Conservation (phyloP, 805 yeast species). For the Yamadazyma tumulicola region DNA sequence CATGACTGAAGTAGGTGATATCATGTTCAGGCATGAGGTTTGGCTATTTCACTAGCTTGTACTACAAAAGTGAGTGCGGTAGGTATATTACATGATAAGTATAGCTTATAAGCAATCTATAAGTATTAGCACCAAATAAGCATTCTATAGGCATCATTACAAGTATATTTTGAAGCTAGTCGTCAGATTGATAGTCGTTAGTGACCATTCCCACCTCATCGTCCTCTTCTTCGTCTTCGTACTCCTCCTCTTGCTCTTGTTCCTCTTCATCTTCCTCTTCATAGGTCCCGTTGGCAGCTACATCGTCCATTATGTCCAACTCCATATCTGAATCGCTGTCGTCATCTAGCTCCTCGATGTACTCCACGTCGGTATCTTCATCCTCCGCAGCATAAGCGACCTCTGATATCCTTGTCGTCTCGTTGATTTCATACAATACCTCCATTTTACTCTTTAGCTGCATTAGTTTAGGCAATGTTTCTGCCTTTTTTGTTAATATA, state of each 20-base stretch:
- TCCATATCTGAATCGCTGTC: slow-evolving; percentile 9
- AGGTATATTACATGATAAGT: too few species aligned
- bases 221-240: slow-evolving; percentile 6
- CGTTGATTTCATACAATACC: slow-evolving; percentile 44
- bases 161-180: too few species aligned
- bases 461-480: slow-evolving; percentile 46
- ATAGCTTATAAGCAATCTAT: too few species aligned
- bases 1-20: too few species aligned
- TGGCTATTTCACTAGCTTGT: too few species aligned
- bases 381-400: slow-evolving; percentile 18
- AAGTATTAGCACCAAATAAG: too few species aligned
- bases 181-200: slow-evolving; percentile 6
- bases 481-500: slow-evolving; percentile 46
- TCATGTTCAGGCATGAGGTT: too few species aligned
- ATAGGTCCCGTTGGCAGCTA: slow-evolving; percentile 6
- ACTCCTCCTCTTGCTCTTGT: slow-evolving; percentile 21
- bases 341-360: slow-evolving; percentile 64
- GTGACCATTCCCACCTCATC: slow-evolving; percentile 9
- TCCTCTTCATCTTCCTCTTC: slow-evolving; percentile 16
- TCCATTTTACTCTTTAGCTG: slow-evolving; percentile 49
- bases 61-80: too few species aligned
- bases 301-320: slow-evolving; percentile 6
- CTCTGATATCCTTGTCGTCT: slow-evolving; percentile 32
- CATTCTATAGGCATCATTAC: too few species aligned
- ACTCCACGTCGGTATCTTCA: slow-evolving; percentile 57